phyloP scores from a whole-genome alignment of 2,329 filamentous ascomycete genomes.

The Monilinia laxa region DNA sequence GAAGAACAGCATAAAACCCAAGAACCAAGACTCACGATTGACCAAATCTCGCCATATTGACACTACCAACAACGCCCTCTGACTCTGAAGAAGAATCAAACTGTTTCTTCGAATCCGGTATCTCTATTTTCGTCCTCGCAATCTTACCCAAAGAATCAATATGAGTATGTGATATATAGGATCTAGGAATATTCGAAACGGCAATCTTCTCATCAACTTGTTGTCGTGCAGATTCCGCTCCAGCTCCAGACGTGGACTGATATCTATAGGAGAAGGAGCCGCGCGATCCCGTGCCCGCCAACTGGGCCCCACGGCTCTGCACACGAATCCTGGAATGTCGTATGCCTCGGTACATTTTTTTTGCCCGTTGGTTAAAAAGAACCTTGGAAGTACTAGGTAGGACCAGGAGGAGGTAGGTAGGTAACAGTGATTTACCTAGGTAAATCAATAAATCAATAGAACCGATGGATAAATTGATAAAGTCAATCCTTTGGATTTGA shows the following conservation, averaged over 20 bases:
- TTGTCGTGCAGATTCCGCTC: neutral
- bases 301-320: neutral
- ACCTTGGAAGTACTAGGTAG: too few species aligned
- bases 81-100: neutral
- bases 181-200: neutral
- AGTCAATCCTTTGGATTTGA: too few species aligned
- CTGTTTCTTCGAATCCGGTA: neutral
- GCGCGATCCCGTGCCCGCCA: neutral
- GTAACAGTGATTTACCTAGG: too few species aligned
- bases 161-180: neutral
- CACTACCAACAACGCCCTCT: neutral
- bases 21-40: constrained; percentile 26
- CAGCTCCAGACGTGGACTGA: constrained; percentile 1
- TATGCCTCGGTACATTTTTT: constrained; percentile 11
- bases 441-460: too few species aligned
- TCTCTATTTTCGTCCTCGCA: neutral
- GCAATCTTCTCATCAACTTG: neutral
- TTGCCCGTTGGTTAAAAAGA: neutral
- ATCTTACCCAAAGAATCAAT: neutral
- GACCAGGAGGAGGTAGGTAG: neutral
- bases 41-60: neutral
- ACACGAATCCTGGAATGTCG: constrained; percentile 2
- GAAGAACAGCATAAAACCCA: neutral
- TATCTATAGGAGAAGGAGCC: neutral
- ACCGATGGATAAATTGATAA: too few species aligned